Evolutionary conservation across 78 protist species (phyloP), one percentile per base, ranked within the genome.

Genomic region (Mantamonas sphyraenae): DNA sequence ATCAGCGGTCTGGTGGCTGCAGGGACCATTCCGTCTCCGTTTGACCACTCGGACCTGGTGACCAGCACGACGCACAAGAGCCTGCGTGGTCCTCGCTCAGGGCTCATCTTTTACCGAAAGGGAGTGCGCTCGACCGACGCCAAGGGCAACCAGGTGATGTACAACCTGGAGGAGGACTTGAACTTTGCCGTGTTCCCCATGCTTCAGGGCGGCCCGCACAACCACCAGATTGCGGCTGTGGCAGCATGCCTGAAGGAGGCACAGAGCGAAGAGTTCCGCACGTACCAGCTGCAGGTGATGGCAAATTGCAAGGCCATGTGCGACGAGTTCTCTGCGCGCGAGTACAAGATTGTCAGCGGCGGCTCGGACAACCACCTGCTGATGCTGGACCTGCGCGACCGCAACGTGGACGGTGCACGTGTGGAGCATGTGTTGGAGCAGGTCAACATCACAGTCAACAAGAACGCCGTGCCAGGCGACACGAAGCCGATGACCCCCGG

Each of bases 171-270:
- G 76, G 56, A 35, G 16, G 3, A 0, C 12, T 55, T 85, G 63
- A 77, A 88, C 80, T 26, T 10, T 40, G 84, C 94, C 1, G 93
- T 85, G 31, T 91, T 91, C 87, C 96, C 96, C 0, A 63, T 77
- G 20, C 82, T 80, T n/a, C 78, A 84, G 73, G 96, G 96, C 0
- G 96, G 96, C n/a, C 96, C 96, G n/a, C 96, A 91, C 80, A 85
- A 84, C 79, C 79, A 91, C 84, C 76, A 73, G 39, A 87, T 91
- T 30, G 73, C 87, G 14, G 96, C 90, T 24, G 76, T 91, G 26
- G 85, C 91, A 17, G 75, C 74, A 24, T 79, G 81, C 64, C 68
- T 91, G 57, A 62, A 67, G 78, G 72, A 69, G 73, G 86, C 77
- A 7, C 2, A 7, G n/a, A 19, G 81, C 12, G 69, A 66, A 2